Evolutionary conservation across 345 rosid genomes (phyloP).

Genomic region (Hibiscus syriacus): DNA sequence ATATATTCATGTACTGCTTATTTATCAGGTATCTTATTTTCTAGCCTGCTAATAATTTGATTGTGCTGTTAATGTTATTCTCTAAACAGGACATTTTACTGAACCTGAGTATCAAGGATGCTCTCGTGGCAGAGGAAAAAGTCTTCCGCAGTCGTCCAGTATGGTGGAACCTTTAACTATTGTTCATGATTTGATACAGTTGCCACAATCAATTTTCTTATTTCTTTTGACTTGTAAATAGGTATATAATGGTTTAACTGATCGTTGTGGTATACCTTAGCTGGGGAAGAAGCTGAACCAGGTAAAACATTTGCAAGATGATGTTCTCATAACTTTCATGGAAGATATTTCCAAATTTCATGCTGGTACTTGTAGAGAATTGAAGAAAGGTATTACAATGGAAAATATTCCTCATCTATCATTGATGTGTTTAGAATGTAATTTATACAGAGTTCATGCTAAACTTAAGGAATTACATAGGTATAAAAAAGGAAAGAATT

Average conservation of each 20-base stretch:
- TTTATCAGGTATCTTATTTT: background rate
- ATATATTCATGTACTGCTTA: too few species aligned
- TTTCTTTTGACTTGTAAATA: slow-evolving; percentile 11
- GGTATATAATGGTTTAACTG: slow-evolving; percentile 75
- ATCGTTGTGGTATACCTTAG: slow-evolving; percentile 90
- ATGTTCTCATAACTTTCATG: slow-evolving; percentile 1
- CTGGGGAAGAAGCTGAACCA: slow-evolving; percentile 90
- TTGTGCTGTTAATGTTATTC: background rate
- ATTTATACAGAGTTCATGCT: too few species aligned
- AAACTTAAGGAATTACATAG: too few species aligned
- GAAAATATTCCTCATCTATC: too few species aligned
- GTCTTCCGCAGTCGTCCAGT: slow-evolving; percentile 90
- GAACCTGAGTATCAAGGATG: slow-evolving; percentile 88
- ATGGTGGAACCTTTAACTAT: slow-evolving; percentile 26
- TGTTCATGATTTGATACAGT: slow-evolving; percentile 6
- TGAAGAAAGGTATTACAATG: too few species aligned
- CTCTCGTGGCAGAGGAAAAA: slow-evolving; percentile 81
- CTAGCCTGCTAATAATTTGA: slow-evolving; percentile 1
- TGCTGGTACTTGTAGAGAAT: too few species aligned
- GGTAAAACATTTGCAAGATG: slow-evolving; percentile 34
- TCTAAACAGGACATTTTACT: slow-evolving; percentile 60
- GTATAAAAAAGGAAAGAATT: too few species aligned
- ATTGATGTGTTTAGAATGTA: too few species aligned
- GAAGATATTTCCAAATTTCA: too few species aligned
- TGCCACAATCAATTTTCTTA: slow-evolving; percentile 4